Evolutionary conservation across 1,284 basidiomycete genomes (phyloP), one percentile per base, ranked within the genome.

Genomic region (Melanopsichium pennsylvanicum): DNA sequence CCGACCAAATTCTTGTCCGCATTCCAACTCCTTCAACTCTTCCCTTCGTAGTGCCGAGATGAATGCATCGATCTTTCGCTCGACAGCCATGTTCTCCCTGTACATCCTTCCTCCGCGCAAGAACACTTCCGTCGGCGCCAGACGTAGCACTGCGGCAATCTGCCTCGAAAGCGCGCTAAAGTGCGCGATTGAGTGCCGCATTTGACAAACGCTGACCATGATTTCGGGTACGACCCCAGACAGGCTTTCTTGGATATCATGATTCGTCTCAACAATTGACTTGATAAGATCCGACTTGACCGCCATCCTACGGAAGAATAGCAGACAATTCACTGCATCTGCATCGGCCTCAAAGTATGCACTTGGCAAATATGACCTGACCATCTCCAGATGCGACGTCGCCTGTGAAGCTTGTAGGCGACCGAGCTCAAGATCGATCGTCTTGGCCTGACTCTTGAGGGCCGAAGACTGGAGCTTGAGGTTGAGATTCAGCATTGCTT

Each of bases 11-110:
- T 97, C 94, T 69, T 86, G 88, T 13, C 90, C 91, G 81, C 93
- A 97, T 71, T 96, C 93, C 82, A 88, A 86, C 82, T 95, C 94
- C 36, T 90, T 86, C 83, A 98, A 92, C 81, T 93, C 93, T 70
- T 97, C 92, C 36, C 88, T 85, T 39, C 90, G 86, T 12, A 96
- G 84, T 26, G 90, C 85, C 46, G 90, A 89, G 56, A 97, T 87
- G 81, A 95, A 95, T 82, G 90, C 88, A 76, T 98, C 93, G 47
- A 98, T 86, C 34, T 90, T 87, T 80, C 90, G 90, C 84, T 98
- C 95, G 79, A 97, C 87, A 0, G 87, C 86, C 32, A 97, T 86
- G 25, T 72, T 62, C 64, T 98, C 95, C 8, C 87, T 86, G 70
- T 88, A 92, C 23, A 96, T 85, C 25, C 90, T 86, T 2, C 93